Percentiles rank a stretch among this genome's conserved stretches.
phyloP scores from a whole-genome alignment of 2,329 filamentous ascomycete species.

The Trichoderma pleuroti region DNA sequence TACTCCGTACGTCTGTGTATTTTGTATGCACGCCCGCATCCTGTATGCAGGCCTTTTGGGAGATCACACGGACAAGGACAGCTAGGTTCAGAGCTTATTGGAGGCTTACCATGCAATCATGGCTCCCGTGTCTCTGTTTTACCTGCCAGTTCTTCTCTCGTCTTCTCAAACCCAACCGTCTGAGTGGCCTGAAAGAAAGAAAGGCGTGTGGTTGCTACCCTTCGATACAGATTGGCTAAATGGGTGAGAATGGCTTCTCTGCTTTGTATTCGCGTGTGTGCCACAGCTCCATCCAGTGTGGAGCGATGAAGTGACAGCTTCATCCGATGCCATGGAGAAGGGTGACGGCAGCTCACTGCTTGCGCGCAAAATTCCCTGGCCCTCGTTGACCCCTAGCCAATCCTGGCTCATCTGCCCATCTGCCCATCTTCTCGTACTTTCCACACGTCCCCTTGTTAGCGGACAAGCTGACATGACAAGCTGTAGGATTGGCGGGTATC shows the following conservation, averaged over 20 bases:
- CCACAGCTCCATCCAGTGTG: not conserved
- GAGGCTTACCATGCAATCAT: not conserved
- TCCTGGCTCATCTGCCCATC: not conserved
- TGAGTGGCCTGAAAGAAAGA: not conserved
- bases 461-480: conserved; percentile 6
- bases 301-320: conserved; percentile 3
- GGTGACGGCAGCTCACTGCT: not conserved
- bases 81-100: not conserved
- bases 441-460: not conserved
- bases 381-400: not conserved
- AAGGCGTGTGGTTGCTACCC: not conserved
- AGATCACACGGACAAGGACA: conserved; percentile 12
- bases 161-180: not conserved
- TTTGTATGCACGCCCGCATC: not conserved
- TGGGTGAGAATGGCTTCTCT: not conserved
- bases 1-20: not conserved
- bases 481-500: conserved; percentile 3
- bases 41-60: conserved; percentile 10
- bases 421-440: not conserved
- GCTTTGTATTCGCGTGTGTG: not conserved
- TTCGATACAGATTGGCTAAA: not conserved
- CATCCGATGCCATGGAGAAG: conserved; percentile 7
- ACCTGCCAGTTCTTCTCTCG: not conserved
- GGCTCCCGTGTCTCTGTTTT: not conserved
- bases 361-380: not conserved